These are phyloP conservation scores for Fusarium sp. DNA, from an alignment of 2,329 filamentous ascomycete species.

Conservation along the genomic window DNA sequence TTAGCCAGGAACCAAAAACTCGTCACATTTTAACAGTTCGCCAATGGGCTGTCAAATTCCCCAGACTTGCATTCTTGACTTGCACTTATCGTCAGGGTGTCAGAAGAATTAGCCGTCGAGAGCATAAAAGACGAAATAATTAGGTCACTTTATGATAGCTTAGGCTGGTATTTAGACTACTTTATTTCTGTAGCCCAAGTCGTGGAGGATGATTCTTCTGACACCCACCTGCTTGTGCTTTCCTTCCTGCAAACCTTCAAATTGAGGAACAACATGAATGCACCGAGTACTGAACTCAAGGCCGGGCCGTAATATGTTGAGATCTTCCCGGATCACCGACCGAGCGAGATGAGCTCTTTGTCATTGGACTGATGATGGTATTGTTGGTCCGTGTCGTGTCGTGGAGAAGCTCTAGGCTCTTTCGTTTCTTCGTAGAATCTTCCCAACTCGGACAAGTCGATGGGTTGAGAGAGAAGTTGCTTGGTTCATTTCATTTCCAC, in stretches of 20 bases:
- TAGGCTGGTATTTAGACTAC: too few relatives aligned
- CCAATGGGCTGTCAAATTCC: conserved; percentile 8
- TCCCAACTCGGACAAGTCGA: conserved; percentile 33
- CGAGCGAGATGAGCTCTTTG: conserved; percentile 9
- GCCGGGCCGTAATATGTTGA: conserved; percentile 8
- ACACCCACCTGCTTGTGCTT: too few relatives aligned
- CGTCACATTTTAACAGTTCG: conserved; percentile 10
- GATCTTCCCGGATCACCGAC: conserved; percentile 28
- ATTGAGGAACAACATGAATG: background rate
- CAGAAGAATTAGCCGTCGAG: too few relatives aligned
- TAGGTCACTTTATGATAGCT: background rate
- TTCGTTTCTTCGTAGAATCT: conserved; percentile 32
- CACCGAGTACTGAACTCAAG: background rate
- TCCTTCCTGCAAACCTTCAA: background rate
- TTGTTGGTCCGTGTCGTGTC: conserved; percentile 23
- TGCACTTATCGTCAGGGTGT: background rate
- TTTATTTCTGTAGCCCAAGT: too few relatives aligned
- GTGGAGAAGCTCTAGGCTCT: conserved; percentile 33
- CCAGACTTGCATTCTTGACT: background rate
- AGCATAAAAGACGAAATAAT: background rate
- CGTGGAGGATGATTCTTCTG: too few relatives aligned
- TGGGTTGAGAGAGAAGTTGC: too few relatives aligned
- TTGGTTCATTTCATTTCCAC: conserved; percentile 48
- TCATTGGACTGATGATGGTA: conserved; percentile 7
- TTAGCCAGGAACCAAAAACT: conserved; percentile 31